Conservation (phyloP, 2,329 filamentous ascomycete species). For the Fusarium circinatum region DNA sequence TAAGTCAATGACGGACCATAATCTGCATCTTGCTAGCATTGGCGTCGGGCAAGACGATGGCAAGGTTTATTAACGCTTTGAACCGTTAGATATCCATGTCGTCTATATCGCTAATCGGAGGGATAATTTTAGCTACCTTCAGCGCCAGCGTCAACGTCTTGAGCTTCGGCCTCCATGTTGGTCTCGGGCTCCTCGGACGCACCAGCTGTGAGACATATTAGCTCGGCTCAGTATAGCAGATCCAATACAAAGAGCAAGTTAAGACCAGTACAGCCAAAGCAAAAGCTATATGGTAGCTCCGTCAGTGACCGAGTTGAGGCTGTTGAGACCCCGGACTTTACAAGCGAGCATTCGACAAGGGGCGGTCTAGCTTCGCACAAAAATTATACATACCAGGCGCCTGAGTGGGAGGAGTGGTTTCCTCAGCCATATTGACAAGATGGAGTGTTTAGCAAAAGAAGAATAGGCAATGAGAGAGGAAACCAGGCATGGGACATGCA, state of each 20-base stretch:
- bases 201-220: constrained; percentile 28
- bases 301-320: constrained; percentile 10
- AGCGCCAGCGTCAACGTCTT: constrained; percentile 44
- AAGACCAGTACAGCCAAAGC: not conserved
- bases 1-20: constrained; percentile 69
- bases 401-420: constrained; percentile 44
- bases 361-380: constrained; percentile 34
- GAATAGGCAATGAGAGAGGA: constrained; percentile 25
- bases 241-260: not conserved
- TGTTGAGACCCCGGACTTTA: constrained; percentile 23
- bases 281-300: constrained; percentile 11
- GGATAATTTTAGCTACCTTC: constrained; percentile 46
- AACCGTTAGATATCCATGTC: constrained; percentile 25
- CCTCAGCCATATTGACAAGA: constrained; percentile 48
- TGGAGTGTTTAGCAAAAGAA: constrained; percentile 29
- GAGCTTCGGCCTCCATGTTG: constrained; percentile 39
- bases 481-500: constrained; percentile 44
- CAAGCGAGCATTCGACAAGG: constrained; percentile 28
- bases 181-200: constrained; percentile 42
- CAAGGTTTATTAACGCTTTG: constrained; percentile 68
- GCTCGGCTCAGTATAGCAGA: not conserved
- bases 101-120: constrained; percentile 3
- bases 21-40: constrained; percentile 80
- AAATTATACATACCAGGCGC: constrained; percentile 41
- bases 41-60: constrained; percentile 83